Base-by-base conservation (phyloP, 176 grass and related monocot genomes). In the Phyllostachys edulis region DNA sequence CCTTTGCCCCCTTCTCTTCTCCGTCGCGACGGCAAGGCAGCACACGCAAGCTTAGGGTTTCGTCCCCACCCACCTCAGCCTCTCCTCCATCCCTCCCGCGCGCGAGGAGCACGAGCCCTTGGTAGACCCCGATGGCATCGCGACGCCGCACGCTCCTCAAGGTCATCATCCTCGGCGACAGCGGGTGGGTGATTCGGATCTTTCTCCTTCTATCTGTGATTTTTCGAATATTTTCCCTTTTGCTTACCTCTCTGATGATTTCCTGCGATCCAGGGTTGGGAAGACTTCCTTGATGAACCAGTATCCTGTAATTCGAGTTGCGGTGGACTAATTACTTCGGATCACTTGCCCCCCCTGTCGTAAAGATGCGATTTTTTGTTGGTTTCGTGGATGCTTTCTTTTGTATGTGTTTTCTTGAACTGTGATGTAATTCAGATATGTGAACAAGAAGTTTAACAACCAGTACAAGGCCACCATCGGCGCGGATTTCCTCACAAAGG, bases 81-180 rank as follows among this genome's bases (percentile, higher is more conserved):
- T 34, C 49, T 18, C 39, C 27, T 21, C 37, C 9, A 41, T 83
- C 54, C 17, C 61, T 12, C 73, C 15, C 16, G 26, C 52, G 56
- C 75, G 42, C 50, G 79, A 41, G 50, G 72, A 81, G 81, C 55
- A 40, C 59, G 37, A 56, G 51, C 34, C 5, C 75, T 81, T 78
- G 79, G 85, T 80, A 69, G 69, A 83, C 80, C 89, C 36, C 69
- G 46, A 98, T 98, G 96, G 91, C 96, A 2, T 88, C 89, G 73
- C 85, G 91, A 52, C 82, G 96, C 76, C 88, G 96, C 85, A 96
- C 84, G 63, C 93, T 98, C 17, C 96, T 98, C 81, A 98, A 98
- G 83, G 93, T 98, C 85, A 95, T 98, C 93, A 98, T 98, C 87
- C 96, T 98, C 83, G 96, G 96, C 68, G 93, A 98, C 89, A 98